Evolutionary conservation across 2,329 filamentous ascomycete genomes (phyloP), one percentile per base, ranked within the genome.

Genomic region (Trichophaea hybrida): DNA sequence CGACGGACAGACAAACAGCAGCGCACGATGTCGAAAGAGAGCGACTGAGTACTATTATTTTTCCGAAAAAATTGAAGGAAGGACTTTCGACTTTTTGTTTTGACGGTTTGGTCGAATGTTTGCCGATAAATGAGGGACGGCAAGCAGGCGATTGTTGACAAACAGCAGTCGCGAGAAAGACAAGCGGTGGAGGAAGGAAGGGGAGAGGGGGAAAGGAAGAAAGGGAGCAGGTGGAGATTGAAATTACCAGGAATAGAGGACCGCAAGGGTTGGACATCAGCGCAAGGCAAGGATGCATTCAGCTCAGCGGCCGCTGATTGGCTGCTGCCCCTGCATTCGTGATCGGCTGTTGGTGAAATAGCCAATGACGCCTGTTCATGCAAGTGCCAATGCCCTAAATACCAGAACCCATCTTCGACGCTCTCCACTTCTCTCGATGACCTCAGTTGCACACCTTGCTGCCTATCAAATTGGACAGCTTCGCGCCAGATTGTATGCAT

Each of bases 81-180:
- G 34, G 43, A 38, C 33, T 44, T 49, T 55, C 55, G 8, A 8
- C 17, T 48, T 59, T 59, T 31, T 34, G 5, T 6, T 17, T 6
- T 34, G 64, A 50, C 48, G 56, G 40, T 53, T 32, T 49, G 17
- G 55, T 46, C 43, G 56, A 59, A 58, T 43, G 56, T 63, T 53
- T 65, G 63, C 61, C 61, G 63, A 65, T 65, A 65, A 65, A 65
- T 59, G 63, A 65, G 61, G 63, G 63, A 60, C 63, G 61, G 59
- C 63, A 58, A 61, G 57, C 48, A 12, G 59, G 50, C 24, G 52
- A 56, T 53, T 57, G 61, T 63, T 59, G 61, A 44, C 50, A 55
- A 56, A 51, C 63, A 61, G 56, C 62, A 58, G 60, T 50, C 46
- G 15, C 55, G 50, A 31, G 55, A 56, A 53, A 51, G 61, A 58